Evolutionary conservation across 2,329 filamentous ascomycete genomes (phyloP), one percentile per base, ranked within the genome.

Genomic region (Ascochyta viciae-villosae): DNA sequence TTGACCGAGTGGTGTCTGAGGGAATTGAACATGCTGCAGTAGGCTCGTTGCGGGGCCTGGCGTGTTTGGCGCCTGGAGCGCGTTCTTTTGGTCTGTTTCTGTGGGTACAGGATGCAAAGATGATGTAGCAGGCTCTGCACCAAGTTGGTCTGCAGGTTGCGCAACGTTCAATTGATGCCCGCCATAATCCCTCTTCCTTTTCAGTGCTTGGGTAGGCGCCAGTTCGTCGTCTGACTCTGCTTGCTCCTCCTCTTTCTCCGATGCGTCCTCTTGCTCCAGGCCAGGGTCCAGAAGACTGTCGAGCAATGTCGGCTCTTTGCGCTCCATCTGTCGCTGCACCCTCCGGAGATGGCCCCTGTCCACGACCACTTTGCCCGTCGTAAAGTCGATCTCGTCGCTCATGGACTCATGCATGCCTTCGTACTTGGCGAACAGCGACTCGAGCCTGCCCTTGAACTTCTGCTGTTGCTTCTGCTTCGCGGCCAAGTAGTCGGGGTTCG

Each of bases 361-460:
- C 52, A 97, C 87, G n/a, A 96, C 83, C 42, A 98, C 87, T 55
- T 90, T 82, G 50, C 91, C 92, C 0, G 90, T 94, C 45, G 82
- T 81, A 53, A 96, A 81, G 74, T 98, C 91, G 67, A 98, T 92
- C 77, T 96, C 92, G 74, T 98, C 94, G 50, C 89, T 92, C 46
- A 94, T 83, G 4, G 88, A 89, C 2, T 87, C 87, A 68, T 96
- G 96, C 72, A 97, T 90, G 61, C 83, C 87, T 49, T 84, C 87
- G 73, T 96, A 97, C 74, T 96, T 97, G 58, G 89, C 85, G 72
- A 96, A 96, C 51, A 98, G 96, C 52, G 85, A 81, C 71, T 96
- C 92, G 73, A 96, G 95, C 5, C 87, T 87, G n/a, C 87, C 88
- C 54, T 75, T 72, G 50, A 79, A 86, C 57, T 57, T 77, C 29